Evolutionary conservation across 768 basidiomycete genomes (phyloP), one percentile per base, ranked within the genome.

Genomic region (Boletus coccyginus): DNA sequence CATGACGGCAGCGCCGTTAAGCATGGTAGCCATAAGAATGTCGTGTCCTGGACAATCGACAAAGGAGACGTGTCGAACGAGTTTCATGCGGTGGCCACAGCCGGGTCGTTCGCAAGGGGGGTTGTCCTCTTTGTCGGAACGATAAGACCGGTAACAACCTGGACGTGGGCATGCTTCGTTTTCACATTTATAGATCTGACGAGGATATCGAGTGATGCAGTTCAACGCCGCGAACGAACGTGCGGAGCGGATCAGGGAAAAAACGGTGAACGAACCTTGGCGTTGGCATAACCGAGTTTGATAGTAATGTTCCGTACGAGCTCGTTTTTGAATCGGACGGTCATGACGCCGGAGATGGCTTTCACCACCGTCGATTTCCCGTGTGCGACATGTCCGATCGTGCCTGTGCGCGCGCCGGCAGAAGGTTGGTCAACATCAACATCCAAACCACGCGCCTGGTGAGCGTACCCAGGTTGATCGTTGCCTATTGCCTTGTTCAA

Each of bases 11-110:
- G 97, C 97, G 73, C 96, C 97, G 81, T 98, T 98, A 64, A 99
- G 80, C 97, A 99, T 99, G 61, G 96, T 99, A 49, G 97, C 97
- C 97, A 99, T 99, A 73, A 99, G 87, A 86, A 99, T 98, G 74
- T 98, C 94, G 84, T 96, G 95, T 59, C 95, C 92, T 2, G 92
- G 93, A 65, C 90, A 94, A 74, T 99, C 97, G 69, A 99, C 97
- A 74, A 99, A 99, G 4, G 96, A 98, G 67, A 98, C 95, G 67
- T 99, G 97, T 62, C 95, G 88, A 60, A 98, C 70, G 62, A 98
- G 85, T 65, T 88, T 89, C 93, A 98, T 94, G 17, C 84, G 82
- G 53, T 86, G 85, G 39, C 86, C 88, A 75, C 97, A 98, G 57
- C 93, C 92, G 21, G 92, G 91, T 19, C 93, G 83, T 74, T 97